Conservation (phyloP, 345 rosid genomes). For the Mallotus nudiflorus region DNA sequence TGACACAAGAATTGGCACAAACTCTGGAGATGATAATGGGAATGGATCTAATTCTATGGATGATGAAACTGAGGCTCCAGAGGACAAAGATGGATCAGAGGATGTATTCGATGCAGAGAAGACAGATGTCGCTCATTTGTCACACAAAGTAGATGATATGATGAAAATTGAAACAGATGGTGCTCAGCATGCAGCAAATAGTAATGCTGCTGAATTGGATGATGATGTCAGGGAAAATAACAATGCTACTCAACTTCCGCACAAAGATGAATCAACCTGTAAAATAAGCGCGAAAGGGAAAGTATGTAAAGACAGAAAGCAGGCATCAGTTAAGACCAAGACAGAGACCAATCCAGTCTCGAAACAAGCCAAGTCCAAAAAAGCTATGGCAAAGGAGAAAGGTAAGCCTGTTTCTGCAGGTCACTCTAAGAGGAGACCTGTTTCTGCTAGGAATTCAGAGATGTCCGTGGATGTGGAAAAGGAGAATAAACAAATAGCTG, state of each 20-base stretch:
- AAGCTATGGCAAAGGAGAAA: slow-evolving; percentile 24
- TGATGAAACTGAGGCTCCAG: slow-evolving; percentile 57
- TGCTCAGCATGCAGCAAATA: slow-evolving; percentile 15
- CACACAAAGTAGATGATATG: slow-evolving; percentile 12
- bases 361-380: slow-evolving; percentile 26
- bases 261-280: slow-evolving; percentile 23
- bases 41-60: slow-evolving; percentile 27
- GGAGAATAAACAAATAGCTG: slow-evolving; percentile 44
- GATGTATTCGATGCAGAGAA: slow-evolving; percentile 26
- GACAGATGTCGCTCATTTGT: slow-evolving; percentile 19
- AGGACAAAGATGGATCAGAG: slow-evolving; percentile 41
- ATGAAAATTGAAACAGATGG: slow-evolving; percentile 19
- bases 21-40: slow-evolving; percentile 23
- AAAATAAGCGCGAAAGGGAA: slow-evolving; percentile 23
- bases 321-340: slow-evolving; percentile 31
- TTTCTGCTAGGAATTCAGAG: slow-evolving; percentile 15
- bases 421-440: slow-evolving; percentile 16
- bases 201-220: slow-evolving; percentile 2
- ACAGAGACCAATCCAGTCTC: slow-evolving; percentile 20
- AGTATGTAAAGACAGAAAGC: slow-evolving; percentile 29
- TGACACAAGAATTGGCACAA: slow-evolving; percentile 17
- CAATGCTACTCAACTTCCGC: slow-evolving; percentile 22
- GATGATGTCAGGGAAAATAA: slow-evolving; percentile 23
- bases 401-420: slow-evolving; percentile 11
- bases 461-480: slow-evolving; percentile 31